Evolutionary conservation across 441 rosid species (phyloP), one percentile per base, ranked within the genome.

Genomic region (Jatropha podagrica): DNA sequence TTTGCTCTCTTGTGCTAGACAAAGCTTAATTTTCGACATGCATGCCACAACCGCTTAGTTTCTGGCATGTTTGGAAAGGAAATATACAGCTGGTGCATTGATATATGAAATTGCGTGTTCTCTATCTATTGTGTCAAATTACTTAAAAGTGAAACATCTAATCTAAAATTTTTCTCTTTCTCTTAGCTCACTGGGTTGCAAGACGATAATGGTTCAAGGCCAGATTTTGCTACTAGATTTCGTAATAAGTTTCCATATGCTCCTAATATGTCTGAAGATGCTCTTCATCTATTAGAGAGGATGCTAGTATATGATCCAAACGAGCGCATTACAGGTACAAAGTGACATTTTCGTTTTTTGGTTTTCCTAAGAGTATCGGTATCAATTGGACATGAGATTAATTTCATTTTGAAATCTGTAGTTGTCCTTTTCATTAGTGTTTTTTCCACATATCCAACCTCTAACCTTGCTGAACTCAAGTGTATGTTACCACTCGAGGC

Each of bases 271-370:
- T 86, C 95, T 63, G 77, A 96, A 27, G 91, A 86, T 76, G 97
- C 94, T 74, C 88, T 74, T 5, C 97, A 95, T 83, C 82, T 95
- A 79, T 82, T 93, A 70, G 99, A 95, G 89, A 93, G 80, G 84
- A 95, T 95, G 99, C 97, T 95, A 1, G 90, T 90, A 72, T 95
- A 93, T 81, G 95, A 95, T 88, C 99, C 99, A 40, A 87, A 88
- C 86, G 86, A 84, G 84, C 96, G 99, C 74, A 92, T 93, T 71
- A 88, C 99, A 67, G 98, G 99, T 93, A 81, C 59, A 40, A 23
- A 23, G 26, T 18, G 56, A 68, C 27, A 26, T 67, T 69, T 41
- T 17, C 61, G 65, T 18, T n/a, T 67, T 23, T 37, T 56, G 3
- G 46, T 5, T 5, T 42, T 42, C 46, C 46, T 42, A 32, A 42